These are phyloP conservation scores for Leishmania tarentolae DNA, from an alignment of 208 protist genomes.

Conservation along the genomic window DNA sequence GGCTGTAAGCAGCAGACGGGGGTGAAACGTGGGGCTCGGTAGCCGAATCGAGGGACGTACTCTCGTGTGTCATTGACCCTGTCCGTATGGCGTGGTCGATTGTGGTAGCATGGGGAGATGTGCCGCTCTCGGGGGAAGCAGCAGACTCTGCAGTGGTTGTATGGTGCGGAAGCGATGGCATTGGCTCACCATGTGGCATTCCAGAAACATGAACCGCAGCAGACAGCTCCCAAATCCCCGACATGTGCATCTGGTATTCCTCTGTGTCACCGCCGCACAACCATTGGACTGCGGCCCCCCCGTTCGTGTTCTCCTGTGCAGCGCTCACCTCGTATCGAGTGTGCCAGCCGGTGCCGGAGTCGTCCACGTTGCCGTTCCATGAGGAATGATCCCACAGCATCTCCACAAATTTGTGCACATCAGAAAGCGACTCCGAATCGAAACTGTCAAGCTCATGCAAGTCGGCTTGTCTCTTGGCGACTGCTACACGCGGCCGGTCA, in stretches of 20 bases:
- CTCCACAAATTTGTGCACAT: not conserved
- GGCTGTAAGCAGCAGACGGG: conserved; percentile 3
- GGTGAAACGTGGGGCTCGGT: not conserved
- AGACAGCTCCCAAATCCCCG: not conserved
- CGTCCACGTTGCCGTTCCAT: not conserved
- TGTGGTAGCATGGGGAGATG: not conserved
- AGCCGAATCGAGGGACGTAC: not conserved
- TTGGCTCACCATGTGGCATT: not conserved
- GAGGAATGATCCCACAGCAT: not conserved
- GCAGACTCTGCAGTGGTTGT: not conserved
- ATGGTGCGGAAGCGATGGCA: not conserved
- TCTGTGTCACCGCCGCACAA: not conserved
- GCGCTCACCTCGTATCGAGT: not conserved
- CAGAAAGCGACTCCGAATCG: not conserved
- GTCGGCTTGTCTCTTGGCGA: not conserved
- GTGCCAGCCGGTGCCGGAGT: not conserved
- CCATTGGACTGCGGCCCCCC: not conserved
- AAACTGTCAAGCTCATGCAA: too few species aligned
- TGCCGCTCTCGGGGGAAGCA: not conserved
- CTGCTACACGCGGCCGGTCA: not conserved
- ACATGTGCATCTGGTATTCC: not conserved
- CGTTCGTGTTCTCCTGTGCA: not conserved
- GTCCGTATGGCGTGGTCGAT: not conserved
- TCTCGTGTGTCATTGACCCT: not conserved
- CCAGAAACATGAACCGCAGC: not conserved